Evolutionary conservation across 768 basidiomycete genomes (phyloP), one percentile per base, ranked within the genome.

Genomic region (Boletus huronensis): DNA sequence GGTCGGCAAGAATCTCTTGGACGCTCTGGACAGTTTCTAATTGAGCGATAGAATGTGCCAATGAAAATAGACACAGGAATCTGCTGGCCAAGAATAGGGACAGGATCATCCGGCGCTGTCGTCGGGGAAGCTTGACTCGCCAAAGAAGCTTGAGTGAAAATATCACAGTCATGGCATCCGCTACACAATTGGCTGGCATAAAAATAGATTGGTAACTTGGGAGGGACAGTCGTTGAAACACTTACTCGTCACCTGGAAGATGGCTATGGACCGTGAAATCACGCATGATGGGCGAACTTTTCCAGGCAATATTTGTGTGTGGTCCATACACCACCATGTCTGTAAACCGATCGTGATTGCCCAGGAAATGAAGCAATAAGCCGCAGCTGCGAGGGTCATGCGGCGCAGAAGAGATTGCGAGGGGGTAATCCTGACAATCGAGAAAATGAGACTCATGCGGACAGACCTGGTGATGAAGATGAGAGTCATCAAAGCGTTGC

Each of bases 101-200:
- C 16, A 64, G n/a, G 26, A 58, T 46, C 63, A 64, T 64, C 29
- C 46, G 51, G 36, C 50, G 62, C 23, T 61, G 59, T 38, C 54
- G 19, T 32, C 6, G 25, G 13, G 62, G 59, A 44, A 64, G 62
- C 9, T 41, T 55, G 26, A 60, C 36, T 19, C 39, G 44, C 62
- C 59, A 55, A 32, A 64, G 55, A 10, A 64, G 47, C 29, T 60
- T 60, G 29, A 64, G 23, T 0, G 58, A 47, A 6, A 60, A 35
- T 5, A 25, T 9, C 7, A 57, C 17, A 1, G 42, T 47, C 0
- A 10, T n/a, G 9, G 29, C 25, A 16, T 60, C 61, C 5, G 50
- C 31, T 5, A 21, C 6, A 31, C 54, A 64, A 28, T 44, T 42
- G 11, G 25, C 62, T 63, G 26, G 19, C 7, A 29, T 1, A 16